A percentile compares a stretch with the other conserved stretches of the same genome.
Conservation (phyloP, 1,284 basidiomycete genomes). For the Apiotrichum montevideense region DNA sequence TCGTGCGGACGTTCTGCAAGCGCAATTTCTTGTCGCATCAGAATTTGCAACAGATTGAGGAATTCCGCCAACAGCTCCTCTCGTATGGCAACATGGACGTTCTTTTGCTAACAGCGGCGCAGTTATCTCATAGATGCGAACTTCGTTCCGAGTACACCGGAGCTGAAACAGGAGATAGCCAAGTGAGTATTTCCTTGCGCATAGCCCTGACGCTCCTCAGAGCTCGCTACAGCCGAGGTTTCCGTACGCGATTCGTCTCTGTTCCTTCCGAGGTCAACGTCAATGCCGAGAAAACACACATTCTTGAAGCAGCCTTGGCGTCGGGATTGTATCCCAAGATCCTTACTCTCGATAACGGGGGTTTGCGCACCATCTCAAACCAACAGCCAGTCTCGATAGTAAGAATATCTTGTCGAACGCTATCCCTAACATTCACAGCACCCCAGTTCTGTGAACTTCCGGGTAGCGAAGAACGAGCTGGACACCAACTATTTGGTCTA, state of each 20-base stretch:
- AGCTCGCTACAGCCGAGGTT: constrained; percentile 63
- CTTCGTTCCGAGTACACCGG: constrained; percentile 67
- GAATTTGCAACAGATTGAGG: constrained; percentile 94
- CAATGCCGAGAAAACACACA: constrained; percentile 57
- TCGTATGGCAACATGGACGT: constrained; percentile 50
- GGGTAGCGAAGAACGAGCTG: constrained; percentile 61
- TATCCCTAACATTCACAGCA: constrained; percentile 56
- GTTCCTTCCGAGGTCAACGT: constrained; percentile 67
- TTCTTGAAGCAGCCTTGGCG: constrained; percentile 76
- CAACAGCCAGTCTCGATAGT: constrained; percentile 60
- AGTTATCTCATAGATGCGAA: constrained; percentile 71
- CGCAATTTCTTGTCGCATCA: constrained; percentile 81
- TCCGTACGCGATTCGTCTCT: constrained; percentile 66
- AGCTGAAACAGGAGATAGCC: constrained; percentile 65
- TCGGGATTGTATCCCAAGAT: constrained; percentile 92
- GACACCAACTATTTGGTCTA: constrained; percentile 64
- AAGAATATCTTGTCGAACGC: constrained; percentile 4
- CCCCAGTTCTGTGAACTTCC: constrained; percentile 85
- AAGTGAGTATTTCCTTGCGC: constrained; percentile 49
- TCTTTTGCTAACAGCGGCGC: not conserved
- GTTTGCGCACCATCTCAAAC: constrained; percentile 80
- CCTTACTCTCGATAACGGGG: constrained; percentile 60
- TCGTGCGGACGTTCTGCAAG: constrained; percentile 70
- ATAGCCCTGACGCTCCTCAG: constrained; percentile 46
- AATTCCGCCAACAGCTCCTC: constrained; percentile 88